phyloP scores from a whole-genome alignment of 805 yeast genomes.

The Candida michaelii region DNA sequence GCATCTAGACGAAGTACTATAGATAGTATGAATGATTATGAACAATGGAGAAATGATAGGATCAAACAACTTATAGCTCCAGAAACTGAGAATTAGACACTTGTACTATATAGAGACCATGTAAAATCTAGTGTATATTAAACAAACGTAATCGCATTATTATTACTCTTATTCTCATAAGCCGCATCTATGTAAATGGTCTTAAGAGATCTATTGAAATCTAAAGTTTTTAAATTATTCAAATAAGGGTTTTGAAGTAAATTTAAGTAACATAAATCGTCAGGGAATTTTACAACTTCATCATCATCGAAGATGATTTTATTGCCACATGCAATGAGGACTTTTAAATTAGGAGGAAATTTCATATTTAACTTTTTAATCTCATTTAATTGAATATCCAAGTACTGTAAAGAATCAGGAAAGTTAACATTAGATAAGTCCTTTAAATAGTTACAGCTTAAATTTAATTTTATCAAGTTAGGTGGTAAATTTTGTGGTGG shows the following conservation, averaged over 20 bases:
- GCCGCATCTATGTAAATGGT: conserved; percentile 16
- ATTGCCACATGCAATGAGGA: conserved; percentile 19
- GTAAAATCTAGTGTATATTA: conserved; percentile 8
- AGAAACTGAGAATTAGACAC: no score
- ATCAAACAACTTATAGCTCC: no score
- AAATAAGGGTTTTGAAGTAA: conserved; percentile 17
- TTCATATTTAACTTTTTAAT: conserved; percentile 11
- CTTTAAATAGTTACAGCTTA: conserved; percentile 17
- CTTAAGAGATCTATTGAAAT: conserved; percentile 13
- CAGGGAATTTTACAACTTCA: conserved; percentile 16
- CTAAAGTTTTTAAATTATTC: conserved; percentile 13
- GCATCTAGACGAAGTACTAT: conserved; percentile 18
- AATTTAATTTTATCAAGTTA: conserved; percentile 14
- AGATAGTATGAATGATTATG: conserved; percentile 43
- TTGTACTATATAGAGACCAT: background rate
- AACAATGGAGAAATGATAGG: conserved; percentile 39
- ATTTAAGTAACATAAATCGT: conserved; percentile 14
- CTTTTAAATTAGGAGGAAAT: conserved; percentile 15
- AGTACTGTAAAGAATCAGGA: conserved; percentile 16
- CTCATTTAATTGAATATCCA: conserved; percentile 18
- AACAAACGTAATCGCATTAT: conserved; percentile 11
- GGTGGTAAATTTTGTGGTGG: conserved; percentile 17
- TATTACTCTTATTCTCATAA: conserved; percentile 5
- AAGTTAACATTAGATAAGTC: conserved; percentile 12
- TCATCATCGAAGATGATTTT: conserved; percentile 17